Evolutionary conservation across 2,329 filamentous ascomycete species (phyloP), one percentile per base, ranked within the genome.

Genomic region (Ophiostoma ips): DNA sequence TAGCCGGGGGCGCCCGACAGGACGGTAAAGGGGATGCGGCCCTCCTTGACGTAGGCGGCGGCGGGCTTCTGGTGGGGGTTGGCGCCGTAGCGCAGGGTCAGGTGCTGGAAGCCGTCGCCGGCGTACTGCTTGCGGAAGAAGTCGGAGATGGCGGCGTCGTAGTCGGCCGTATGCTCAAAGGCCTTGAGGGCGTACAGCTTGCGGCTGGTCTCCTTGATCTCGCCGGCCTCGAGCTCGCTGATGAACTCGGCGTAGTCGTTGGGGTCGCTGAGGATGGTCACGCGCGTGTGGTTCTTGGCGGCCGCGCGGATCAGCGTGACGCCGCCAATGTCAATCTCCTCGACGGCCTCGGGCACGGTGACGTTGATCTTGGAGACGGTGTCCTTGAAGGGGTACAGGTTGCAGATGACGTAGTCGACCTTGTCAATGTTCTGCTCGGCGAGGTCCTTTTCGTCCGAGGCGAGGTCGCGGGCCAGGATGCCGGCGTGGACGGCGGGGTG

Each of bases 21-120:
- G 28, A 94, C 87, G 72, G 90, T 95, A 79, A 95, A 95, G n/a
- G 92, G 92, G 49, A 98, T 72, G 57, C 79, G 73, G 55, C 77
- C 79, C 52, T 83, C 75, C 57, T 76, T 75, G 58, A 83, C 78
- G 65, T 79, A 95, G 48, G 90, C 89, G 18, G 88, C 80, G 31
- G 92, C 92, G 41, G 90, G 89, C 75, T 95, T 96, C 72, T 98
- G 92, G 71, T 98, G 92, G 31, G 92, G 92, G 73, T 98, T 98
- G 61, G 87, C 86, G 54, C 92, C 92, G 66, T 98, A 98, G 60
- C 92, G 84, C 56, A 98, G 82, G 53, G 87, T 72, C 53, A 94
- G 64, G 67, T 94, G 81, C 70, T 95, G 87, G 55, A 79, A 69
- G 56, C 89, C 89, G 53, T 88, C 82, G 56, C 81, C 80, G 52